Evolutionary conservation across 805 yeast species (phyloP), one percentile per base, ranked within the genome.

Genomic region (Suhomyces sp.): DNA sequence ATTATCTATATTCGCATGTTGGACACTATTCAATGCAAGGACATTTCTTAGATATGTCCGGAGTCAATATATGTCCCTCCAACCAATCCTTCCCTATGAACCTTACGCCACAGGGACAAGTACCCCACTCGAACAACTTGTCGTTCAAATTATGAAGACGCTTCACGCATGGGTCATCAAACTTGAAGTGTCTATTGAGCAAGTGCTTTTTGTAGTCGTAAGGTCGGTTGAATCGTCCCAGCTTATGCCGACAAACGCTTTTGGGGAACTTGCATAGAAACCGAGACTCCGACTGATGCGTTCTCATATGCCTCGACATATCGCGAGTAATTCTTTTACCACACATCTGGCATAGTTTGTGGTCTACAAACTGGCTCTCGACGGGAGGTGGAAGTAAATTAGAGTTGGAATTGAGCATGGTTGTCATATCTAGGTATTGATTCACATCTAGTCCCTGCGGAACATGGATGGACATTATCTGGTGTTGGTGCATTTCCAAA

Each of bases 171-270:
- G 71, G 69, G 52, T 80, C 72, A 56, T 81, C 84, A 61, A 83
- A 83, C 45, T 62, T 63, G 61, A 84, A 84, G 57, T 84, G 89
- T 48, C 78, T 71, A 60, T 83, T 85, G 40, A 84, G 66, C 49
- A 84, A 64, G 60, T 84, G 89, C 60, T 84, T 84, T 60, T 84
- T 84, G 71, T 72, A 83, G 62, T 84, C 89, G 62, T 84, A 84
- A 5, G 86, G 86, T 46, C 89, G 70, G 66, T 84, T 84, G 69
- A 84, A 84, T 59, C 73, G 80, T 25, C 87, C 84, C 12, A 83
- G 74, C 59, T 78, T 82, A 62, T 84, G 88, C 3, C 76, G 66
- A 60, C 89, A 84, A 44, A 67, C 66, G n/a, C 68, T 68, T 46
- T 77, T 70, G 7, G 87, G 87, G 58, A 76, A 84, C 15, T 80